phyloP scores from a whole-genome alignment of 352 stramenopile genomes.

The Hyaloperonospora brassicae region DNA sequence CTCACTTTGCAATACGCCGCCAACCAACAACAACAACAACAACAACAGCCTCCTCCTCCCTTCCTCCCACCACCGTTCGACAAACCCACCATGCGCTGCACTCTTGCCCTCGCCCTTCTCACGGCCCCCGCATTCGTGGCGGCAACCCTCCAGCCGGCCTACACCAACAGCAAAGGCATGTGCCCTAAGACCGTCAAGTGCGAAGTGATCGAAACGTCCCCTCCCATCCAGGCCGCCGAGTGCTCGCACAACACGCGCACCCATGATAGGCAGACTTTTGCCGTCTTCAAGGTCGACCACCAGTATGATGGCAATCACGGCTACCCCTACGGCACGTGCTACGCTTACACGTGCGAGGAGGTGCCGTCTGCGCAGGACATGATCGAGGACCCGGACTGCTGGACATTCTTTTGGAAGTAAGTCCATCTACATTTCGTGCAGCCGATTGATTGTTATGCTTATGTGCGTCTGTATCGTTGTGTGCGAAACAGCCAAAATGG shows the following conservation, averaged over 20 bases:
- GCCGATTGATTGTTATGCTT: conserved; percentile 1
- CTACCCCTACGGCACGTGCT: conserved; percentile 25
- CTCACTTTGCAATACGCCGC: too few relatives aligned
- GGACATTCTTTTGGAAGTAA: conserved; percentile 37
- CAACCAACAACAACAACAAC: too few relatives aligned
- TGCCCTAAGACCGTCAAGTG: conserved; percentile 22
- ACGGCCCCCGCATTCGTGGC: conserved; percentile 19
- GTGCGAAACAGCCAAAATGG: conserved; percentile 17
- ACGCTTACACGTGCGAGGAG: conserved; percentile 23
- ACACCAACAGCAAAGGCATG: conserved; percentile 18
- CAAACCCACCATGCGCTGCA: conserved; percentile 11
- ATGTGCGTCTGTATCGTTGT: background rate
- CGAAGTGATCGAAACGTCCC: conserved; percentile 12
- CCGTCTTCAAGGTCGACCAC: conserved; percentile 26
- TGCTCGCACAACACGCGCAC: conserved; percentile 35
- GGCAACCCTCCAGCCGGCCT: conserved; percentile 20
- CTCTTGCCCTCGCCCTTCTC: conserved; percentile 14
- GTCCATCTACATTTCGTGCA: background rate
- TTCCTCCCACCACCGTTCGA: too few relatives aligned
- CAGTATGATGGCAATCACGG: conserved; percentile 29
- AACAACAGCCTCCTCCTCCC: too few relatives aligned
- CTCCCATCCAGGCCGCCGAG: conserved; percentile 30
- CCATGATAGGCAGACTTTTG: conserved; percentile 24
- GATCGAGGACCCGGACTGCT: conserved; percentile 19
- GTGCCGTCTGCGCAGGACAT: conserved; percentile 4